phyloP scores from a whole-genome alignment of 2,329 filamentous ascomycete genomes.

The Aspergillus costaricaensis region DNA sequence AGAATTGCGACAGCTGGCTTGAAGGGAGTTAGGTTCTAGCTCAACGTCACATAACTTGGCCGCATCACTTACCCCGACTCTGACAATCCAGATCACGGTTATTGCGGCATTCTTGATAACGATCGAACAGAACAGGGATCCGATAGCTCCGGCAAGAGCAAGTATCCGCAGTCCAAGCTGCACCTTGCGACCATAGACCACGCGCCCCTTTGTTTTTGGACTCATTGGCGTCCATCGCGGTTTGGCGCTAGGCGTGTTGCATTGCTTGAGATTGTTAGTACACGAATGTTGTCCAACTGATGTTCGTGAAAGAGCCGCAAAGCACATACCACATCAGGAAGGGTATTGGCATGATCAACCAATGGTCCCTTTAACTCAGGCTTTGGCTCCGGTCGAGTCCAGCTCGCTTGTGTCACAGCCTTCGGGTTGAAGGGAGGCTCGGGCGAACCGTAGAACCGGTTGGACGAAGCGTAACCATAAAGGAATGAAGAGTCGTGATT shows the following conservation, averaged over 20 bases:
- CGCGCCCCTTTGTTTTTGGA: constrained; percentile 66
- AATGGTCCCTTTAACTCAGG: constrained; percentile 73
- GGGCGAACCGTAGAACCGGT: constrained; percentile 56
- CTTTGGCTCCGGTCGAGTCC: constrained; percentile 60
- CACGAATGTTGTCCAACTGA: constrained; percentile 1
- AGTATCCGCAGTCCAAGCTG: constrained; percentile 70
- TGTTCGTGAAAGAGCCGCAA: neutral
- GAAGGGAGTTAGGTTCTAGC: neutral
- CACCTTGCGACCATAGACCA: constrained; percentile 68
- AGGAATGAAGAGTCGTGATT: constrained; percentile 66
- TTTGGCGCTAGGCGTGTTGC: constrained; percentile 63
- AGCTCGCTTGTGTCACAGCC: constrained; percentile 78
- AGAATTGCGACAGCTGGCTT: constrained; percentile 75
- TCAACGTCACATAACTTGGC: neutral
- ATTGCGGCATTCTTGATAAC: constrained; percentile 69
- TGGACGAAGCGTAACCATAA: constrained; percentile 62
- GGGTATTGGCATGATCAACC: constrained; percentile 73
- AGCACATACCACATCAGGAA: constrained; percentile 71
- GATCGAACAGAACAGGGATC: constrained; percentile 73
- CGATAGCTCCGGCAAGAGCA: constrained; percentile 68
- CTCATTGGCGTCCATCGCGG: constrained; percentile 67
- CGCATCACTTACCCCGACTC: constrained; percentile 65
- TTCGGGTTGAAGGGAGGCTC: constrained; percentile 77
- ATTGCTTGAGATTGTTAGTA: constrained; percentile 35
- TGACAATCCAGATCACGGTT: constrained; percentile 71